Percentiles rank a stretch among this genome's conserved stretches.
Evolutionary conservation across 2,329 filamentous ascomycete species (phyloP).

Genomic region (Fonsecaea pedrosoi): DNA sequence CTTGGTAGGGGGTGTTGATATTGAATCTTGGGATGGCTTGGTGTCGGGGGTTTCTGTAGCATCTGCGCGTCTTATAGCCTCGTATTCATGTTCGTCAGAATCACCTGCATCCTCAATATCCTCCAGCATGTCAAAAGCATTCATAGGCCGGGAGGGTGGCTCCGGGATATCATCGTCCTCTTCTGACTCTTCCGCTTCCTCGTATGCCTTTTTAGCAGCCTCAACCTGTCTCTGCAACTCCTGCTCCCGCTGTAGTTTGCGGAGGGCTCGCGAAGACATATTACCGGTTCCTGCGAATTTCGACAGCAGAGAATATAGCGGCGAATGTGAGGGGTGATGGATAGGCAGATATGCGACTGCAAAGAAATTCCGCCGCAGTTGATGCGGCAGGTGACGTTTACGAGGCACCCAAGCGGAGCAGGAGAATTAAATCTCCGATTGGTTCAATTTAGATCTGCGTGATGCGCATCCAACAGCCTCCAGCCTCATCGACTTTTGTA

Average conservation of each 20-base stretch:
- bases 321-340: background rate
- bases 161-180: conserved; percentile 49
- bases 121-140: conserved; percentile 63
- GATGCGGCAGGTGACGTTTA: background rate
- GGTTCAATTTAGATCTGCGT: conserved; percentile 2
- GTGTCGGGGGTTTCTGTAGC: conserved; percentile 37
- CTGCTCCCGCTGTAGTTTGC: conserved; percentile 67
- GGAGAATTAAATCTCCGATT: background rate
- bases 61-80: conserved; percentile 33
- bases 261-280: conserved; percentile 72
- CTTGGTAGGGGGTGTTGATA: conserved; percentile 36
- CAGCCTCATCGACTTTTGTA: background rate
- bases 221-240: conserved; percentile 62
- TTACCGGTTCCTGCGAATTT: conserved; percentile 2
- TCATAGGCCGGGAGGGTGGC: conserved; percentile 33
- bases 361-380: background rate
- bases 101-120: conserved; percentile 48
- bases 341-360: background rate
- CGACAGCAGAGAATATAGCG: background rate
- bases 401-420: background rate
- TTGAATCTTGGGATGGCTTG: conserved; percentile 25
- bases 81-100: conserved; percentile 45
- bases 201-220: conserved; percentile 45
- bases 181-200: conserved; percentile 49
- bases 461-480: background rate